Evolutionary conservation across 2,329 filamentous ascomycete species (phyloP).

Genomic region (Lasiodiplodia citricola): DNA sequence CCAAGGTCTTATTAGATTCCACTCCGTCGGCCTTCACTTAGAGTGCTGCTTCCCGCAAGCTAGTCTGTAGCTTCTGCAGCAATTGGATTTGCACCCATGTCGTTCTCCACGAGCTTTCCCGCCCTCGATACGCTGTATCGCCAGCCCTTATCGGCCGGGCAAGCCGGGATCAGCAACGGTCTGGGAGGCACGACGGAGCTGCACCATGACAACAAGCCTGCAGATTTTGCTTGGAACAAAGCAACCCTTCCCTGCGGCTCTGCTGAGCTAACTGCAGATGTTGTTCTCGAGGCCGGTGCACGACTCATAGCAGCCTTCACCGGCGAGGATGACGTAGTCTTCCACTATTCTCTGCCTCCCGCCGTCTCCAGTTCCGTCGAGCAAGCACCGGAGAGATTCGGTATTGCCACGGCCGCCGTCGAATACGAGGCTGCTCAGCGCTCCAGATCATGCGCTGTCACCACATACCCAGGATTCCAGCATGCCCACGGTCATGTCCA

Average conservation of each 20-base stretch:
- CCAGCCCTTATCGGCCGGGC: constrained; percentile 16
- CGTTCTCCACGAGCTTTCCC: constrained; percentile 24
- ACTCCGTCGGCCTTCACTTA: not conserved
- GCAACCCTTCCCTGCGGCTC: constrained; percentile 3
- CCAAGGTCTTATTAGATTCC: constrained; percentile 21
- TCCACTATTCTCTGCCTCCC: constrained; percentile 22
- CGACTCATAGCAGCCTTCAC: constrained; percentile 22
- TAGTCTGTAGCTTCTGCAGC: constrained; percentile 6
- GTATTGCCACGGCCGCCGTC: constrained; percentile 1
- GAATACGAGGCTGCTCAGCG: constrained; percentile 2
- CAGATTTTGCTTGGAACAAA: constrained; percentile 13
- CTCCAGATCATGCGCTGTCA: constrained; percentile 12
- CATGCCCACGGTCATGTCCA: not conserved
- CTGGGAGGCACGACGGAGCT: constrained; percentile 4
- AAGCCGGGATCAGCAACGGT: constrained; percentile 13
- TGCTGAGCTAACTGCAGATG: constrained; percentile 4
- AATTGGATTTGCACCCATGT: constrained; percentile 21
- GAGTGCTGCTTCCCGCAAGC: constrained; percentile 8
- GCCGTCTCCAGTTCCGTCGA: not conserved
- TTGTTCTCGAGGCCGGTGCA: constrained; percentile 5
- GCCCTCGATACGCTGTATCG: constrained; percentile 24
- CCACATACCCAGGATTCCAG: not conserved
- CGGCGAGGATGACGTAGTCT: constrained; percentile 21
- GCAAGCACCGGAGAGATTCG: constrained; percentile 2
- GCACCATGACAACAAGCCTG: not conserved